Evolutionary conservation across 2,329 filamentous ascomycete genomes (phyloP).

Genomic region (Elsinoe perseae): DNA sequence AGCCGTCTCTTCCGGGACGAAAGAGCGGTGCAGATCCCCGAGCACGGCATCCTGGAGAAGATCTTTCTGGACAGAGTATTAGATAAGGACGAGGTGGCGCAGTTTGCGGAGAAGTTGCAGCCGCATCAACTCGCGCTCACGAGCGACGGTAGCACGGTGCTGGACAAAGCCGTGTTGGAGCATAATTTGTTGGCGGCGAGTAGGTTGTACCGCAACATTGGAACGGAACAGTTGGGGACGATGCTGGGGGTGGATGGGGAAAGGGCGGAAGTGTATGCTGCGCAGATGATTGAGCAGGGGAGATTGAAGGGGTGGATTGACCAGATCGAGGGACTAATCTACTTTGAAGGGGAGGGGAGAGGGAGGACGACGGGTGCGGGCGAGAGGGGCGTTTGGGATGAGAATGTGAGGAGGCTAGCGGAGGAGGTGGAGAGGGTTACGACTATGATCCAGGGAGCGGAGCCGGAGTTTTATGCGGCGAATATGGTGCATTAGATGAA

Average conservation of each 20-base stretch:
- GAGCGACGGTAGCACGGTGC: conserved; percentile 82
- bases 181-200: conserved; percentile 89
- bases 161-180: conserved; percentile 88
- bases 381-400: conserved; percentile 79
- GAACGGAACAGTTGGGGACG: conserved; percentile 60
- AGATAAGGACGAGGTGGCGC: conserved; percentile 69
- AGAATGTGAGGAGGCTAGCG: conserved; percentile 74
- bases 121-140: conserved; percentile 88
- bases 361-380: conserved; percentile 47
- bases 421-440: conserved; percentile 87
- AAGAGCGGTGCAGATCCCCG: conserved; percentile 62
- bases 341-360: conserved; percentile 68
- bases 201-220: conserved; percentile 45
- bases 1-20: conserved; percentile 91
- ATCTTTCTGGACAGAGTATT: conserved; percentile 91
- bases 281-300: conserved; percentile 92
- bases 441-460: conserved; percentile 69
- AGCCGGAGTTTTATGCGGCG: conserved; percentile 47
- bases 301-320: conserved; percentile 83
- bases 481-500: conserved; percentile 18
- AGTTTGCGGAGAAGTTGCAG: conserved; percentile 71
- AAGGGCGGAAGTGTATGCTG: conserved; percentile 83
- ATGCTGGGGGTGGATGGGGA: conserved; percentile 72
- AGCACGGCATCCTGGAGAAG: conserved; percentile 88
- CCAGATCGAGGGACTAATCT: conserved; percentile 82